Evolutionary conservation across 768 basidiomycete genomes (phyloP), one percentile per base, ranked within the genome.

Genomic region (Xerocomus potaroensis): DNA sequence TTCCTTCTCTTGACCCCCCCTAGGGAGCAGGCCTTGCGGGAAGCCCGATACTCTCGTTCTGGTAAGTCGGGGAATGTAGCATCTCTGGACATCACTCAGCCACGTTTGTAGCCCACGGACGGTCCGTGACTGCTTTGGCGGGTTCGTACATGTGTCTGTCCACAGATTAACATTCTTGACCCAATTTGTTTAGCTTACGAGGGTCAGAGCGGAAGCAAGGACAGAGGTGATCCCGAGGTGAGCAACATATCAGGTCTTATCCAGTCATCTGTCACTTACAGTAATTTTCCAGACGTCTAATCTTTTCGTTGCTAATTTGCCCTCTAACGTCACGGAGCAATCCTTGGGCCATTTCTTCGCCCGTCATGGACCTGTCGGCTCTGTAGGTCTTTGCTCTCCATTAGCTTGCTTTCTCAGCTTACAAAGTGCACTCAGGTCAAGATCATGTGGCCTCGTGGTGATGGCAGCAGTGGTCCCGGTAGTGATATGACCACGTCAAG

Each of bases 371-470:
- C 91, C 93, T n/a, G 87, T 99, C 51, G 95, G 87, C 19, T 93
- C 91, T 18, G 91, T 91, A 60, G 40, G 79, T 71, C 6, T 24
- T 48, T 22, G 4, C 9, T 36, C 45, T 23, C 50, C n/a, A 22
- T 34, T 10, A 19, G n/a, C 16, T 32, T 18, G 14, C 14, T 45
- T 9, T 29, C 11, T 33, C 15, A 18, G 27, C 39, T 45, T 21
- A 47, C 16, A 24, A 27, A 7, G 16, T 16, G 47, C 14, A 21
- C 49, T 45, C n/a, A 92, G 90, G 89, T 93, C 35, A 92, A 95
- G 73, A 83, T 98, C 54, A 97, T 98, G 94, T 98, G 93, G 93
- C 95, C 94, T n/a, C 83, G 95, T 32, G 79, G 82, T 10, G 91
- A 94, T 60, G 76, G 69, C 15, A 73, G 77, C 2, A 53, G 67